phyloP scores from a whole-genome alignment of 345 rosid species.

The Eucalyptus viminalis region DNA sequence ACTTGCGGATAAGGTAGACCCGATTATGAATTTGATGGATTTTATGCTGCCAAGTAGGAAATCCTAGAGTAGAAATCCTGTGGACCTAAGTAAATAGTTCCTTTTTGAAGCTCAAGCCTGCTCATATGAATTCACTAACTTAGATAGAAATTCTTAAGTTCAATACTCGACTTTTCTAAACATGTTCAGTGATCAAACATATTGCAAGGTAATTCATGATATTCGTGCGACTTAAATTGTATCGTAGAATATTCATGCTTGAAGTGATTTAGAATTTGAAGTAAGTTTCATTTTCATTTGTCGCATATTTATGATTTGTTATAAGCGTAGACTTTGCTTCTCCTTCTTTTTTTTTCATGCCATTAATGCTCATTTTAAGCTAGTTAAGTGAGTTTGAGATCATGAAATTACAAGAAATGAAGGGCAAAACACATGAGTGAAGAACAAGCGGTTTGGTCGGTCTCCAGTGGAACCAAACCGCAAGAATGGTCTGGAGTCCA shows the following conservation, averaged over 20 bases:
- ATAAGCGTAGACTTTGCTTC: not conserved
- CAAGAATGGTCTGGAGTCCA: not conserved
- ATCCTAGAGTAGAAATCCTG: not conserved
- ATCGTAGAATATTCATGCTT: accelerated
- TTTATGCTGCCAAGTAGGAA: not conserved
- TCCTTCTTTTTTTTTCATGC: not conserved
- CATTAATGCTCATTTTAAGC: not conserved
- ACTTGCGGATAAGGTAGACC: not conserved
- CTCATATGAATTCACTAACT: not conserved
- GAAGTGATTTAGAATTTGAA: not conserved
- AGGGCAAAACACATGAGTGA: not conserved
- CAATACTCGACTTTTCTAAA: not conserved
- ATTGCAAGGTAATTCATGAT: not conserved
- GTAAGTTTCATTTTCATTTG: not conserved
- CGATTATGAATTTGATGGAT: not conserved
- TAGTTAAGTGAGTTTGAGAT: not conserved
- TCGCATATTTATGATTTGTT: not conserved
- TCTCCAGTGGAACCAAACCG: not conserved
- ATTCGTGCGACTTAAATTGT: not conserved
- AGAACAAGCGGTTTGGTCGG: not conserved
- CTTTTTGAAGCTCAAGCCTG: not conserved
- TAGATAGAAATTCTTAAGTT: not conserved
- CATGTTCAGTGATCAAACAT: not conserved
- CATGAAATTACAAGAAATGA: not conserved
- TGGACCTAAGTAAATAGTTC: not conserved